These are phyloP conservation scores for Saturnispora bothae DNA, from an alignment of 805 yeast genomes.

Conservation along the genomic window DNA sequence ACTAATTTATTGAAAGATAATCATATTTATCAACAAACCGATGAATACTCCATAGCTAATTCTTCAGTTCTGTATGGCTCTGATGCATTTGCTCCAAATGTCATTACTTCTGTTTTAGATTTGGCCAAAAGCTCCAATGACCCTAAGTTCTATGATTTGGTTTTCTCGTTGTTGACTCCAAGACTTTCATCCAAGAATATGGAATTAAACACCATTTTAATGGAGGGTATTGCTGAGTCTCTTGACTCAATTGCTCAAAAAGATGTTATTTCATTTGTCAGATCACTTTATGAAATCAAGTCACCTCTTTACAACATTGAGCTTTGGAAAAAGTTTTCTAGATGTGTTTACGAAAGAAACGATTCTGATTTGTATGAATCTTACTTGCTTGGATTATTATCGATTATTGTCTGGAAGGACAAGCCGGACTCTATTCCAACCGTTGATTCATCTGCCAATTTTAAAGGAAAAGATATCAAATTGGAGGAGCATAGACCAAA, in stretches of 20 bases:
- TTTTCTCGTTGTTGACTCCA: conserved; percentile 75
- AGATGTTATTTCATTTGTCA: conserved; percentile 56
- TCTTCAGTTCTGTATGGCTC: conserved; percentile 17
- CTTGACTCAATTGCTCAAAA: conserved; percentile 51
- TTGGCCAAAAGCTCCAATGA: conserved; percentile 60
- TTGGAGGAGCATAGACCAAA: conserved; percentile 71
- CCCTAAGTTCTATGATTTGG: conserved; percentile 61
- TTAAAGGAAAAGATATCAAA: conserved; percentile 42
- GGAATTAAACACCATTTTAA: conserved; percentile 43
- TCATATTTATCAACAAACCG: conserved; percentile 10
- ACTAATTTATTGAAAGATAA: conserved; percentile 54
- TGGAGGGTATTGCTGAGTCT: conserved; percentile 53
- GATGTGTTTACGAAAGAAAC: neutral
- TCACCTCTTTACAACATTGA: conserved; percentile 22
- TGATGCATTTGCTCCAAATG: conserved; percentile 44
- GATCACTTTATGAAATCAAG: conserved; percentile 43
- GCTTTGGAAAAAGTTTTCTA: conserved; percentile 32
- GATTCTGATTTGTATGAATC: neutral
- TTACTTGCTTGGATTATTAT: conserved; percentile 4
- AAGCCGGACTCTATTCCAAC: neutral
- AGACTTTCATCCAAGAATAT: conserved; percentile 43
- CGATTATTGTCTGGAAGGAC: neutral
- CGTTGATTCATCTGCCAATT: neutral
- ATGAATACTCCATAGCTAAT: conserved; percentile 9
- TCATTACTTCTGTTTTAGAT: conserved; percentile 56